These are phyloP conservation scores for Mucor racemosus DNA, from an alignment of 371 early-diverging fungal species.

Conservation along the genomic window DNA sequence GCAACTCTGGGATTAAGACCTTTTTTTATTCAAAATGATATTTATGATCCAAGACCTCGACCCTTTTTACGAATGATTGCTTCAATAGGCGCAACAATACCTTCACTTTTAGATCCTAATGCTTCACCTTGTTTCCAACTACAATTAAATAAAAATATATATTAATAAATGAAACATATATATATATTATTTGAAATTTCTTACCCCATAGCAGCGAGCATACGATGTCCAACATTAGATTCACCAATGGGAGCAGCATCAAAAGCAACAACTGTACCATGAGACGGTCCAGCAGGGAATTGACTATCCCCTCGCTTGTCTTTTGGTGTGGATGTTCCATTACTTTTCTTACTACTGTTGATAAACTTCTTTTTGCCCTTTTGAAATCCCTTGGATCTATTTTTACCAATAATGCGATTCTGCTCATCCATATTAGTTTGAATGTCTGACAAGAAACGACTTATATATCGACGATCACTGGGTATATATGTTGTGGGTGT, in stretches of 20 bases:
- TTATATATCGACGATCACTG: conserved; percentile 51
- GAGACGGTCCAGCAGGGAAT: conserved; percentile 27
- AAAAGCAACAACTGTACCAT: conserved; percentile 74
- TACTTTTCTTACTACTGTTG: conserved; percentile 8
- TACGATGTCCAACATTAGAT: conserved; percentile 78
- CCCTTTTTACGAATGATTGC: conserved; percentile 78
- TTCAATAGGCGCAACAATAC: conserved; percentile 86
- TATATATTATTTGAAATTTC: not conserved
- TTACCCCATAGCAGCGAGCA: conserved; percentile 84
- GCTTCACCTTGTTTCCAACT: conserved; percentile 83
- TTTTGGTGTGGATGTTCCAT: conserved; percentile 11
- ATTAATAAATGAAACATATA: not conserved
- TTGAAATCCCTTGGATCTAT: conserved; percentile 4
- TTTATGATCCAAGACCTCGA: conserved; percentile 77
- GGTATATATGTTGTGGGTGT: conserved; percentile 57
- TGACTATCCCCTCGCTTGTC: conserved; percentile 10
- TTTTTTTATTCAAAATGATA: conserved; percentile 4
- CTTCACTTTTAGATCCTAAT: conserved; percentile 77
- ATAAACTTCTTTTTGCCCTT: conserved; percentile 16
- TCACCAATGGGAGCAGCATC: conserved; percentile 66
- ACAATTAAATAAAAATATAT: conserved; percentile 13
- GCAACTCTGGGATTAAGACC: conserved; percentile 23
- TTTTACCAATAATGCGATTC: conserved; percentile 17
- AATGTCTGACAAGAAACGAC: conserved; percentile 43
- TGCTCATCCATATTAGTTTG: conserved; percentile 38